Percentiles rank a stretch among this genome's conserved stretches.
Evolutionary conservation across 108 stramenopile genomes (phyloP).

Genomic region (Poteriospumella lacustris): DNA sequence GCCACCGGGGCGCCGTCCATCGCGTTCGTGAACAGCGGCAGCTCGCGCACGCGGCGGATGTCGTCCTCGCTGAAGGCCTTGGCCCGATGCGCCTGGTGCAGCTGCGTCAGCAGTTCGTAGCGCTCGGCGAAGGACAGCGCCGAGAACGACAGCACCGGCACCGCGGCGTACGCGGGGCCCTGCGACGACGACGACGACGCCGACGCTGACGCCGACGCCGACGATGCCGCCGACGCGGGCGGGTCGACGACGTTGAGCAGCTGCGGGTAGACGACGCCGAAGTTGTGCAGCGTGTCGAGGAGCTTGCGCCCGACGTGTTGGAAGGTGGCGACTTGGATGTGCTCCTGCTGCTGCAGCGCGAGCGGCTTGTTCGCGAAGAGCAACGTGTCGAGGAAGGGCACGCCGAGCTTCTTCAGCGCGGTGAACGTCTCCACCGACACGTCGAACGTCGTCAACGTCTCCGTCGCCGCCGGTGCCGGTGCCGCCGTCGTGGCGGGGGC

Average conservation of each 20-base stretch:
- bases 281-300: background rate
- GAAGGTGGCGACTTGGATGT: no score
- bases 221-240: background rate
- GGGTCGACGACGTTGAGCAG: background rate
- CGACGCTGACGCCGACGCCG: background rate
- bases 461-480: no score
- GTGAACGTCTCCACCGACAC: background rate
- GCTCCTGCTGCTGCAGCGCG: background rate
- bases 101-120: background rate
- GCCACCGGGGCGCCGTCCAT: background rate
- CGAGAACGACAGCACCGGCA: background rate
- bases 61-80: background rate
- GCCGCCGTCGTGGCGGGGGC: no score
- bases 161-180: background rate
- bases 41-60: background rate
- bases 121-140: background rate
- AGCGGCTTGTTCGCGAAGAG: background rate
- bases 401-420: background rate
- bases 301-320: background rate
- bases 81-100: background rate
- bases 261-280: background rate
- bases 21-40: constrained; percentile 2
- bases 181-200: background rate
- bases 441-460: no score
- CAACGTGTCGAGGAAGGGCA: background rate